phyloP scores from a whole-genome alignment of 306 rosid genomes.

The Alnus rubra region DNA sequence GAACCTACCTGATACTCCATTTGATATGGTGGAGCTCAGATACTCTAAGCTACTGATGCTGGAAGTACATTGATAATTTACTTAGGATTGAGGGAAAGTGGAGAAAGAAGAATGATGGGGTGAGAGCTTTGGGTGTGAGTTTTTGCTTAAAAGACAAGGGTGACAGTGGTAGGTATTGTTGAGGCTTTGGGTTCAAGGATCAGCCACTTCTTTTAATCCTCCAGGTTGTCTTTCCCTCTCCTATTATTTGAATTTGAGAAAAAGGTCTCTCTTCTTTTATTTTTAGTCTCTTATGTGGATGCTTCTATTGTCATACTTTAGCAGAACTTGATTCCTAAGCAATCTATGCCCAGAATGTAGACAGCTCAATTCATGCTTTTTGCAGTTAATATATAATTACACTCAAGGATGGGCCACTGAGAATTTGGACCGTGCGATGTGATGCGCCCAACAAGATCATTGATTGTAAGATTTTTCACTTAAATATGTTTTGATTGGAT shows the following conservation, averaged over 20 bases:
- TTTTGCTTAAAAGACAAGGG: constrained; percentile 94
- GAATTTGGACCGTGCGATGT: constrained; percentile 2
- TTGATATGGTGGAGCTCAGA: constrained; percentile 32
- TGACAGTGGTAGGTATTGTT: constrained; percentile 63
- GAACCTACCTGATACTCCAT: constrained; percentile 59
- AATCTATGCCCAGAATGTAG: constrained; percentile 29
- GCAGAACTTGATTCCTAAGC: constrained; percentile 68
- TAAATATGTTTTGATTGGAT: neutral
- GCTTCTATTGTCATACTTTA: constrained; percentile 32
- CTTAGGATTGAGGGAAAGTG: constrained; percentile 36
- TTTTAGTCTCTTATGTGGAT: constrained; percentile 56
- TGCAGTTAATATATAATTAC: neutral
- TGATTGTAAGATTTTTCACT: neutral
- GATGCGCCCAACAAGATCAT: neutral
- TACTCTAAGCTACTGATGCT: constrained; percentile 11
- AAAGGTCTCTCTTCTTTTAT: constrained; percentile 42
- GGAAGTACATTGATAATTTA: constrained; percentile 38
- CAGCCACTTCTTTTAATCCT: constrained; percentile 38
- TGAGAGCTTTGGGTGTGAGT: constrained; percentile 52
- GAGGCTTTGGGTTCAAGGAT: constrained; percentile 85
- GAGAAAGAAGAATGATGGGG: constrained; percentile 34
- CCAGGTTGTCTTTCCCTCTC: constrained; percentile 33
- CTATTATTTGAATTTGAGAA: constrained; percentile 32
- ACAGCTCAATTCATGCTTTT: constrained; percentile 21
- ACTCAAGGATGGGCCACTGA: constrained; percentile 13